Evolutionary conservation across 805 yeast genomes (phyloP).

Genomic region (Starmerella kuoi): DNA sequence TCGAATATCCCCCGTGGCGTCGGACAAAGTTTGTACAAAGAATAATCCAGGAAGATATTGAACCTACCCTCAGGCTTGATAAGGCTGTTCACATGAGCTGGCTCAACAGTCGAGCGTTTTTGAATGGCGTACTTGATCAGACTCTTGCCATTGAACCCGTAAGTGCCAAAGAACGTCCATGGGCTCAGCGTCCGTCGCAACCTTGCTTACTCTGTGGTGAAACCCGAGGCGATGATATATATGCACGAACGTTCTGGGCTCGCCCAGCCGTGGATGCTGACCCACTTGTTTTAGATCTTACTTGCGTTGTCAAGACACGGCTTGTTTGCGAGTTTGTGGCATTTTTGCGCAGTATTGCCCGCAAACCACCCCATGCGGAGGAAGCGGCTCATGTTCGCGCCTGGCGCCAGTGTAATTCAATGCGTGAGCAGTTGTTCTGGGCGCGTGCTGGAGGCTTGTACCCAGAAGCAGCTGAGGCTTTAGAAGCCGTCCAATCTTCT

Average conservation of each 20-base stretch:
- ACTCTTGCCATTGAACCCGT: slow-evolving; percentile 76
- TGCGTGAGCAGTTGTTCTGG: slow-evolving; percentile 72
- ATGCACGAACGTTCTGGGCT: slow-evolving; percentile 63
- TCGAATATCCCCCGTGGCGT: slow-evolving; percentile 30
- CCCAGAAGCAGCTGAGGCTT: slow-evolving; percentile 11
- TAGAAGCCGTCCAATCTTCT: slow-evolving; percentile 1
- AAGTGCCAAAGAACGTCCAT: slow-evolving; percentile 66
- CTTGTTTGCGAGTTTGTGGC: slow-evolving; percentile 75
- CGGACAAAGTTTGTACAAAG: slow-evolving; percentile 50
- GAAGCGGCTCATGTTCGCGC: slow-evolving; percentile 34
- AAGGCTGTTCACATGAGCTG: slow-evolving; percentile 51
- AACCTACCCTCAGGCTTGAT: slow-evolving; percentile 55
- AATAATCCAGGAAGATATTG: slow-evolving; percentile 65
- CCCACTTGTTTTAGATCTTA: slow-evolving; percentile 52
- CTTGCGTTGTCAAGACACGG: slow-evolving; percentile 68
- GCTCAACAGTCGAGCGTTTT: slow-evolving; percentile 48
- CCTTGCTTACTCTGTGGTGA: slow-evolving; percentile 85
- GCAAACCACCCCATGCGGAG: slow-evolving; percentile 49
- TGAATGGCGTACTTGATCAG: slow-evolving; percentile 64
- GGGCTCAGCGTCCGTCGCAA: slow-evolving; percentile 37
- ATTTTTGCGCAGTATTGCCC: slow-evolving; percentile 51
- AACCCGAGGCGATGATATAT: slow-evolving; percentile 51
- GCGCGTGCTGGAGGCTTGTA: slow-evolving; percentile 50
- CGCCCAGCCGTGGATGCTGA: slow-evolving; percentile 29
- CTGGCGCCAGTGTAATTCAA: slow-evolving; percentile 53